Percentiles rank a stretch among this genome's conserved stretches.
phyloP scores from a whole-genome alignment of 345 rosid genomes.

The Salix brachista region DNA sequence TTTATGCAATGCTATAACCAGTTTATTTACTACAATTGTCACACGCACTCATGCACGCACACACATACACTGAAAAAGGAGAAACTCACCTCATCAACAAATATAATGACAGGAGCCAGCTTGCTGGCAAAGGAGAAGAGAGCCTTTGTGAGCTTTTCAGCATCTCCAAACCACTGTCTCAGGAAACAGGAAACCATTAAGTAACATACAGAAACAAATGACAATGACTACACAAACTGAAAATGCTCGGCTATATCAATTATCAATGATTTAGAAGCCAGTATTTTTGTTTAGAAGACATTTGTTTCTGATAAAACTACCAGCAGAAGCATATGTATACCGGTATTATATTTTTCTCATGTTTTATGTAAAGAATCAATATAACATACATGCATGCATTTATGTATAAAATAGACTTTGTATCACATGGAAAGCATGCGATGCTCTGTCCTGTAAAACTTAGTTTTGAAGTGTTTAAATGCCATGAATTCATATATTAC shows the following conservation, averaged over 20 bases:
- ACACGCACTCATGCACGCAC: not conserved
- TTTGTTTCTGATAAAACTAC: not conserved
- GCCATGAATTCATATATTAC: not conserved
- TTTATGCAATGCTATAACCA: not conserved
- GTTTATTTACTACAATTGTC: not conserved
- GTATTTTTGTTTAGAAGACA: not conserved
- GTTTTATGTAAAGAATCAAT: not conserved
- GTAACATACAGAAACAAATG: not conserved
- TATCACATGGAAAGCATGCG: not conserved
- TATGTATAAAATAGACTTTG: not conserved
- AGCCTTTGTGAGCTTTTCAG: slow-evolving; percentile 95
- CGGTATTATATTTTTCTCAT: not conserved
- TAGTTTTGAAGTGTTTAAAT: not conserved
- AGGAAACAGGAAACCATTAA: slow-evolving; percentile 4
- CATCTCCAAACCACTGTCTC: slow-evolving; percentile 97
- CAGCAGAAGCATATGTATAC: not conserved
- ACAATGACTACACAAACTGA: not conserved
- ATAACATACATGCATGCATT: not conserved
- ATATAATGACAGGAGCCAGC: slow-evolving; percentile 88
- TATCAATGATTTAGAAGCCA: not conserved
- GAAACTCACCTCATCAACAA: slow-evolving; percentile 86
- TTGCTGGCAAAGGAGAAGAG: slow-evolving; percentile 92
- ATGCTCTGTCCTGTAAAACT: not conserved
- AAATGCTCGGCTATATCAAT: not conserved
- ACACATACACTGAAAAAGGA: not conserved